phyloP scores from a whole-genome alignment of 768 basidiomycete genomes.

The Pholiota microspora region DNA sequence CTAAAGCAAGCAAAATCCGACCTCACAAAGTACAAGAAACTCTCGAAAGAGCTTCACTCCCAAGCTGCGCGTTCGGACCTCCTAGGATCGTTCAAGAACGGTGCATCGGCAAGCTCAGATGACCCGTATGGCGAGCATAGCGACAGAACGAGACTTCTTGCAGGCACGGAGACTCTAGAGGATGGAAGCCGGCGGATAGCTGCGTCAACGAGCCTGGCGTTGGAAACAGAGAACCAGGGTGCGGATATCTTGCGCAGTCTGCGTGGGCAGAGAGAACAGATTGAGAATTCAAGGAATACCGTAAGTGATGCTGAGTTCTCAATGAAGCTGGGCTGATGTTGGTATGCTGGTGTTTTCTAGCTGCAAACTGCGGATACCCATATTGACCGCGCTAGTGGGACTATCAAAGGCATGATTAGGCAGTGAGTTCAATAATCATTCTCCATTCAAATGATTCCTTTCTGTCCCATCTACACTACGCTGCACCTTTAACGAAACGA shows the following conservation, averaged over 20 bases:
- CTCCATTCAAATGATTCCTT: background rate
- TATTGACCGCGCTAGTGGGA: slow-evolving; percentile 85
- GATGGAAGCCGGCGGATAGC: slow-evolving; percentile 74
- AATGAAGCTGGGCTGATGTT: background rate
- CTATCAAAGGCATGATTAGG: slow-evolving; percentile 88
- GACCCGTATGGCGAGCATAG: slow-evolving; percentile 67
- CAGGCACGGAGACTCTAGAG: slow-evolving; percentile 66
- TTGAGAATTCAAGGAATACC: slow-evolving; percentile 83
- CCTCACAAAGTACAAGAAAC: slow-evolving; percentile 73
- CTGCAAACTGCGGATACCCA: slow-evolving; percentile 77
- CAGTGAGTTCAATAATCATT: slow-evolving; percentile 70
- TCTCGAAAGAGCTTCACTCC: slow-evolving; percentile 68
- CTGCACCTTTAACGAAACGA: too few species aligned
- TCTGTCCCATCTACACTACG: too few species aligned
- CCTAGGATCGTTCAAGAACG: slow-evolving; percentile 25
- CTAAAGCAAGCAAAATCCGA: slow-evolving; percentile 70
- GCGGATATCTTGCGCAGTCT: slow-evolving; percentile 83
- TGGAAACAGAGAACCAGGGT: slow-evolving; percentile 90
- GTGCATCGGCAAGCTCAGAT: slow-evolving; percentile 43
- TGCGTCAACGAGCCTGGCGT: slow-evolving; percentile 82
- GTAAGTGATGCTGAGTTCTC: slow-evolving; percentile 37
- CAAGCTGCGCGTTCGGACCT: slow-evolving; percentile 70
- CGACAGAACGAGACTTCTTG: slow-evolving; percentile 71
- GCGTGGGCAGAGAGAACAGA: slow-evolving; percentile 84
- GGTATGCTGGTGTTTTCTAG: too few species aligned